These are phyloP conservation scores for Cryptosporidium bovis DNA, from an alignment of 169 alveolate species.

Conservation along the genomic window DNA sequence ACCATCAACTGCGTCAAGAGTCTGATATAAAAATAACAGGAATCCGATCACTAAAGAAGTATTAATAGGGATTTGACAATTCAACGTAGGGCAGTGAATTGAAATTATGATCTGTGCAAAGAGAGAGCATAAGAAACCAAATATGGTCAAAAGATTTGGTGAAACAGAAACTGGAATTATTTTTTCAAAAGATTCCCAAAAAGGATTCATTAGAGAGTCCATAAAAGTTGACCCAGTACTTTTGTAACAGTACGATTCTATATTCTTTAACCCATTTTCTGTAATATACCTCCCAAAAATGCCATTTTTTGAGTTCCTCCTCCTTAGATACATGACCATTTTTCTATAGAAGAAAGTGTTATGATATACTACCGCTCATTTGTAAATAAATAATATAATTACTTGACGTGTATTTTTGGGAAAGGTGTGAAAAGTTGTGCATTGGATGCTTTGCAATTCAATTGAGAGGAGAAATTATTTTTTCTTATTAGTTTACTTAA, in stretches of 20 bases:
- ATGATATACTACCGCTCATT: background rate
- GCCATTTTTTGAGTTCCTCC: constrained; percentile 10
- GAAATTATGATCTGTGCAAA: constrained; percentile 20
- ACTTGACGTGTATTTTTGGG: background rate
- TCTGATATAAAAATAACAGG: constrained; percentile 72
- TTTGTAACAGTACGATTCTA: constrained; percentile 21
- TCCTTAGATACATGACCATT: too few relatives aligned
- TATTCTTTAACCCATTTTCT: constrained; percentile 27
- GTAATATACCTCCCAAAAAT: constrained; percentile 43
- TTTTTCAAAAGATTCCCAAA: constrained; percentile 41
- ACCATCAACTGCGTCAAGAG: constrained; percentile 80
- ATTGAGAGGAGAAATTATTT: too few relatives aligned
- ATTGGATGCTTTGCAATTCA: too few relatives aligned
- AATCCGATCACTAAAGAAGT: constrained; percentile 7
- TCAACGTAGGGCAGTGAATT: constrained; percentile 1
- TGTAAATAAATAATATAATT: background rate
- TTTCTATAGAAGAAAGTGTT: too few relatives aligned
- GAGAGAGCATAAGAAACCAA: constrained; percentile 51
- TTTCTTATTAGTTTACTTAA: too few relatives aligned
- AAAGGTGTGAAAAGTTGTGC: background rate
- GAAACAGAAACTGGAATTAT: constrained; percentile 36
- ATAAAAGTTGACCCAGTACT: constrained; percentile 46
- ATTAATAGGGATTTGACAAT: background rate
- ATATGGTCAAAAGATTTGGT: constrained; percentile 43
- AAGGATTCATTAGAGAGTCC: constrained; percentile 52